A percentile compares a stretch with the other conserved stretches of the same genome.
These are phyloP conservation scores for Corynespora cassiicola DNA, from an alignment of 2,329 filamentous ascomycete species.

Conservation along the genomic window DNA sequence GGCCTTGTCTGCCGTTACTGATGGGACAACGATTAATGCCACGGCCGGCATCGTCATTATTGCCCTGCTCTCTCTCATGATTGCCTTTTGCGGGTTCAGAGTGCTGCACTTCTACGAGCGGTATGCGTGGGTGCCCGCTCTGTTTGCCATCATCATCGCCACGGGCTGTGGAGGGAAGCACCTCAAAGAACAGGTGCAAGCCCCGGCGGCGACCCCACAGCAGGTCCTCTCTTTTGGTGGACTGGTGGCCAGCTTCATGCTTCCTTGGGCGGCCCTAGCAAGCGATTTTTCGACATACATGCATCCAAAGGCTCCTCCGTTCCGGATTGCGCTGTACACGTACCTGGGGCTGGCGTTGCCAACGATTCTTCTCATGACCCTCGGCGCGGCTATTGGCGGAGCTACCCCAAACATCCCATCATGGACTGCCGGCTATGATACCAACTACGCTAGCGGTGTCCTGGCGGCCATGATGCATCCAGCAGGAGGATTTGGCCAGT, in stretches of 20 bases:
- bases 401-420: constrained; percentile 61
- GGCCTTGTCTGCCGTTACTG: constrained; percentile 41
- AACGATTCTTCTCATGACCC: constrained; percentile 65
- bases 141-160: constrained; percentile 62
- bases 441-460: constrained; percentile 64
- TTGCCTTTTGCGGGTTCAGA: constrained; percentile 68
- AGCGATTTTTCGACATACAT: constrained; percentile 69
- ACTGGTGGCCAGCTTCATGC: constrained; percentile 68
- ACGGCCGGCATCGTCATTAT: constrained; percentile 68
- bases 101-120: constrained; percentile 64
- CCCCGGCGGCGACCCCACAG: constrained; percentile 52
- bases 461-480: constrained; percentile 65
- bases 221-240: constrained; percentile 64
- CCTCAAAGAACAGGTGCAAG: constrained; percentile 56
- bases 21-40: constrained; percentile 53
- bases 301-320: constrained; percentile 60
- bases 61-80: constrained; percentile 61
- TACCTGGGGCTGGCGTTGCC: constrained; percentile 64
- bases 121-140: constrained; percentile 63
- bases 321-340: constrained; percentile 61
- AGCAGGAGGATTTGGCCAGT: constrained; percentile 67
- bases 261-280: constrained; percentile 66
- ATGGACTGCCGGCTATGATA: constrained; percentile 63
- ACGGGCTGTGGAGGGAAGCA: constrained; percentile 60
- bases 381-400: constrained; percentile 70